Percentiles rank a stretch among this genome's conserved stretches.
phyloP scores from a whole-genome alignment of 352 stramenopile species.

The Globisporangium parvum region DNA sequence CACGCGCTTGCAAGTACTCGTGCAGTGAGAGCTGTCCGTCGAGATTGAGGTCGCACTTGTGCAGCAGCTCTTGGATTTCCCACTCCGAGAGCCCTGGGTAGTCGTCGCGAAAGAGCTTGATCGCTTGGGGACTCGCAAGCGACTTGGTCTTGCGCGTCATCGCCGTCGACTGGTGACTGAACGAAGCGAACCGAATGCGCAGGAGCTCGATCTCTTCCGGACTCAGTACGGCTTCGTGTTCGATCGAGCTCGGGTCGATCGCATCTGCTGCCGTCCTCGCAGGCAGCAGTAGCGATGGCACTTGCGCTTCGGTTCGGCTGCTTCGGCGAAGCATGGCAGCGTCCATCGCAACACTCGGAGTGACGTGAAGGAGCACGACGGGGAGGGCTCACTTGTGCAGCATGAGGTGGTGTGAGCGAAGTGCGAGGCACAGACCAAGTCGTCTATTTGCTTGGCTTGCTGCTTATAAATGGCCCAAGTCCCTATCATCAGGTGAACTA shows the following conservation, averaged over 20 bases:
- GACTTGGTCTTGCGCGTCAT: constrained; percentile 7
- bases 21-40: constrained; percentile 47
- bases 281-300: background rate
- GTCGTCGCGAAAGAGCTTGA: constrained; percentile 58
- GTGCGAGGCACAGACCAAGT: too few relatives aligned
- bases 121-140: constrained; percentile 33
- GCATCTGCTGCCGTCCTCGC: background rate
- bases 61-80: constrained; percentile 52
- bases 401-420: too few relatives aligned
- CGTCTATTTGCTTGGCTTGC: too few relatives aligned
- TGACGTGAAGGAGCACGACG: too few relatives aligned
- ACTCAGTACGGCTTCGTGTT: constrained; percentile 33
- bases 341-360: background rate
- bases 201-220: constrained; percentile 42
- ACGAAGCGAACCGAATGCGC: constrained; percentile 37
- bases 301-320: background rate
- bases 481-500: too few relatives aligned
- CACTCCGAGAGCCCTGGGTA: constrained; percentile 55
- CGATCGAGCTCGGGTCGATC: constrained; percentile 19
- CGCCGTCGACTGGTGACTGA: constrained; percentile 1
- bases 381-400: too few relatives aligned
- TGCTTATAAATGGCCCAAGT: too few relatives aligned
- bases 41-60: constrained; percentile 51
- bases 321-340: background rate
- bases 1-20: constrained; percentile 55